Percentiles rank a stretch among this genome's conserved stretches.
Evolutionary conservation across 345 rosid genomes (phyloP).

Genomic region (Fremontodendron californicum): DNA sequence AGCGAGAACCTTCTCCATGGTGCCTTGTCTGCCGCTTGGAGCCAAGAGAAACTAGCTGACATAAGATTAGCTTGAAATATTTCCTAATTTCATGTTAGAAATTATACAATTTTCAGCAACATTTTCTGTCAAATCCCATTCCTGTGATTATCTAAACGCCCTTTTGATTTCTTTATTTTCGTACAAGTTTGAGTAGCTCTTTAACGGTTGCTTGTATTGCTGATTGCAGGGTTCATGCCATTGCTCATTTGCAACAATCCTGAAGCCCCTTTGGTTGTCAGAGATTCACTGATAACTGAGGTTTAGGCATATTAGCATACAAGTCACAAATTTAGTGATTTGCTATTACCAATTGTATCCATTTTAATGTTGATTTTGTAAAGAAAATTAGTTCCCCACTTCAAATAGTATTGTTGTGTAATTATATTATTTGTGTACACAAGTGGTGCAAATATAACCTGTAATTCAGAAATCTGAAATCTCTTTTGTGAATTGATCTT

Average conservation of each 20-base stretch:
- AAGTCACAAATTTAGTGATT: too few species aligned
- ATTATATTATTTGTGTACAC: too few species aligned
- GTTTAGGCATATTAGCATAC: not conserved
- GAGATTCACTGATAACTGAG: not conserved
- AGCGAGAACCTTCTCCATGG: constrained; percentile 24
- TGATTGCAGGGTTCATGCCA: not conserved
- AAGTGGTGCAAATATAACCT: too few species aligned
- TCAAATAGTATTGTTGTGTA: not conserved
- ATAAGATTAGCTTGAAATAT: not conserved
- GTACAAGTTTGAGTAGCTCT: too few species aligned
- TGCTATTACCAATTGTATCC: not conserved
- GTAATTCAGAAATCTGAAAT: not conserved
- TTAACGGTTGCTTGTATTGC: not conserved
- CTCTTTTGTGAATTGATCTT: not conserved
- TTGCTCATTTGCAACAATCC: not conserved
- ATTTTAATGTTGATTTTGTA: not conserved
- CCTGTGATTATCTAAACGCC: too few species aligned
- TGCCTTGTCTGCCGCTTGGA: constrained; percentile 36
- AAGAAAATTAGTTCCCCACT: not conserved
- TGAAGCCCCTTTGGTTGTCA: not conserved
- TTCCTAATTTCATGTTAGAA: not conserved
- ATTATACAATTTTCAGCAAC: not conserved
- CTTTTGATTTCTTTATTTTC: too few species aligned
- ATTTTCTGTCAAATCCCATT: not conserved
- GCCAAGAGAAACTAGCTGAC: constrained; percentile 21